Percentiles rank a stretch among this genome's conserved stretches.
phyloP scores from a whole-genome alignment of 305 asterid genomes.

The Ruellia speciosa region DNA sequence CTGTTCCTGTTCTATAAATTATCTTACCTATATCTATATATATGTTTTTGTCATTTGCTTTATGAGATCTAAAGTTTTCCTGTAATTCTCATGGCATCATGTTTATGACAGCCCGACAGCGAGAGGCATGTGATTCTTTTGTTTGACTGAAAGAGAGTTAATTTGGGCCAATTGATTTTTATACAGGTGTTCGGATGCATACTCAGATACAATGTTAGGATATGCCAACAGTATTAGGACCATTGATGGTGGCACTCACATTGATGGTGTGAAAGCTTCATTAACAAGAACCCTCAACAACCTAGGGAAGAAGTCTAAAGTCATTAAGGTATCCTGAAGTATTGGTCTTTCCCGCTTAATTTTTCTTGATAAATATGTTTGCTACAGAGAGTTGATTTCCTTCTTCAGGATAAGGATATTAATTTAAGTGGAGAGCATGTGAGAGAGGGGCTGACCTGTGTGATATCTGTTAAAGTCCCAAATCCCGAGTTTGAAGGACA shows the following conservation, averaged over 20 bases:
- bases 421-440: conserved; percentile 93
- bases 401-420: conserved; percentile 77
- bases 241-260: conserved; percentile 94
- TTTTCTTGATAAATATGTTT: conserved; percentile 16
- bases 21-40: too few species aligned
- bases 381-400: conserved; percentile 10
- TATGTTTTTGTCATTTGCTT: conserved; percentile 1
- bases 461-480: conserved; percentile 81
- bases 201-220: conserved; percentile 85
- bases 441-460: conserved; percentile 94
- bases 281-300: conserved; percentile 81
- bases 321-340: conserved; percentile 54
- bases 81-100: background rate
- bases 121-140: background rate
- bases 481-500: conserved; percentile 99
- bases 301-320: conserved; percentile 79
- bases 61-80: conserved; percentile 2
- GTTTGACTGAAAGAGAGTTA: background rate
- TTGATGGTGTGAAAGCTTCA: conserved; percentile 89
- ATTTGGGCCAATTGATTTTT: conserved; percentile 17
- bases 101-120: too few species aligned
- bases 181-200: conserved; percentile 88
- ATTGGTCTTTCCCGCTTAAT: conserved; percentile 7
- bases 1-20: background rate
- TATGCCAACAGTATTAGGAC: conserved; percentile 98